Evolutionary conservation across 352 stramenopile species (phyloP).

Genomic region (Globisporangium spinosum): DNA sequence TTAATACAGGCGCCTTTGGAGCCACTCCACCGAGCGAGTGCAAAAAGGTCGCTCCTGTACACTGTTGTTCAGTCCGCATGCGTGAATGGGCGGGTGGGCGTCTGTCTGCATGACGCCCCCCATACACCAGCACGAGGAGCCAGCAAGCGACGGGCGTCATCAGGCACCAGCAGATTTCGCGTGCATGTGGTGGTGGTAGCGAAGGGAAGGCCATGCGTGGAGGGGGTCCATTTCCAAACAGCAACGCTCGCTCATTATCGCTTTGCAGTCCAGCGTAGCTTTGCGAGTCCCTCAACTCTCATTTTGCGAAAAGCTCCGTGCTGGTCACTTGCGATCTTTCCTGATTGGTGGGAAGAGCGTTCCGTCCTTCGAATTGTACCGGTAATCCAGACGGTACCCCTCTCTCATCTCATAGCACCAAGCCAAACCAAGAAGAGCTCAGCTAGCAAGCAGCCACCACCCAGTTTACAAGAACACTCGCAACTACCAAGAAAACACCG

Average conservation of each 20-base stretch:
- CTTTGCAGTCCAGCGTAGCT: neutral
- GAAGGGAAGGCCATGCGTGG: neutral
- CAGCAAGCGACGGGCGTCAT: neutral
- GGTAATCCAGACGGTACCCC: neutral
- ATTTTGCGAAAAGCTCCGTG: neutral
- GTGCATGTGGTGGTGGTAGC: neutral
- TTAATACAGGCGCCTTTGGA: neutral
- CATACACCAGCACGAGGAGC: neutral
- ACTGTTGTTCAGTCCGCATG: neutral
- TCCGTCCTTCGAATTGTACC: neutral
- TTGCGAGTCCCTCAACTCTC: neutral
- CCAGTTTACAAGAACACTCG: conserved; percentile 1
- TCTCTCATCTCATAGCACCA: neutral
- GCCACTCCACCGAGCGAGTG: neutral
- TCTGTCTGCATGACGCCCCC: neutral
- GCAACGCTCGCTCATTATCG: neutral
- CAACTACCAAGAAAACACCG: neutral
- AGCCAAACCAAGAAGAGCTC: neutral
- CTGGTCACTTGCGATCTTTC: neutral
- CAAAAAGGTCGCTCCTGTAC: neutral
- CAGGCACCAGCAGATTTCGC: neutral
- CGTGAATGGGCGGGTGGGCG: neutral
- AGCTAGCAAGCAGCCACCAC: neutral
- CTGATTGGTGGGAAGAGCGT: neutral
- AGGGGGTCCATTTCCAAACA: neutral